A percentile compares a stretch with the other conserved stretches of the same genome.
phyloP scores from a whole-genome alignment of 176 grass and related monocot species.

The Carex kokanica region DNA sequence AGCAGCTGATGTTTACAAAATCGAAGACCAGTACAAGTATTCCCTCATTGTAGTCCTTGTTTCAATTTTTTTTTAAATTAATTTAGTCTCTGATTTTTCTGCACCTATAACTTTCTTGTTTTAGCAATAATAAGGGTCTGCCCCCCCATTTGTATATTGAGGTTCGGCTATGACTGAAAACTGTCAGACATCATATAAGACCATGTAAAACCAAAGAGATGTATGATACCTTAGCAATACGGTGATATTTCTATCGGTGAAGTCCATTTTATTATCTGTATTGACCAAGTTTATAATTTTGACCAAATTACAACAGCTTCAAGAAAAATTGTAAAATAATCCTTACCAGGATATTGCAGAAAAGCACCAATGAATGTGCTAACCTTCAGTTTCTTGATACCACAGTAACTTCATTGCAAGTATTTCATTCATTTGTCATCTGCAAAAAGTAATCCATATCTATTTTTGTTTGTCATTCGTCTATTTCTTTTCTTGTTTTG shows the following conservation, averaged over 20 bases:
- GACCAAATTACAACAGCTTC: background rate
- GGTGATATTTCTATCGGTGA: background rate
- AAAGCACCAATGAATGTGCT: background rate
- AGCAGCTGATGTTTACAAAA: constrained; percentile 70
- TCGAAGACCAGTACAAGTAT: constrained; percentile 84
- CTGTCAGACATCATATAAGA: background rate
- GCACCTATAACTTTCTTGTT: background rate
- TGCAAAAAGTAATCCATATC: background rate
- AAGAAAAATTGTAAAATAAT: background rate
- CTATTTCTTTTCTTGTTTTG: background rate
- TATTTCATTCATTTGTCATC: background rate
- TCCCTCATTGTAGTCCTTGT: background rate
- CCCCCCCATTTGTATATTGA: too few species aligned
- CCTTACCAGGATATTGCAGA: background rate
- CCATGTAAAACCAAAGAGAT: background rate
- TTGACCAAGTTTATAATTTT: background rate
- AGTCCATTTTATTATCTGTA: background rate
- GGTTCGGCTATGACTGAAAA: background rate
- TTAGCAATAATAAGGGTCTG: too few species aligned
- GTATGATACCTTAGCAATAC: background rate
- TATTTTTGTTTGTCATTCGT: background rate
- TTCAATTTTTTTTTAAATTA: background rate
- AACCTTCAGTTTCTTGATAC: background rate
- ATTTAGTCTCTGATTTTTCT: background rate
- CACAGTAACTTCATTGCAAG: background rate